Evolutionary conservation across 2,329 filamentous ascomycete species (phyloP).

Genomic region (Pseudogymnoascus sp.): DNA sequence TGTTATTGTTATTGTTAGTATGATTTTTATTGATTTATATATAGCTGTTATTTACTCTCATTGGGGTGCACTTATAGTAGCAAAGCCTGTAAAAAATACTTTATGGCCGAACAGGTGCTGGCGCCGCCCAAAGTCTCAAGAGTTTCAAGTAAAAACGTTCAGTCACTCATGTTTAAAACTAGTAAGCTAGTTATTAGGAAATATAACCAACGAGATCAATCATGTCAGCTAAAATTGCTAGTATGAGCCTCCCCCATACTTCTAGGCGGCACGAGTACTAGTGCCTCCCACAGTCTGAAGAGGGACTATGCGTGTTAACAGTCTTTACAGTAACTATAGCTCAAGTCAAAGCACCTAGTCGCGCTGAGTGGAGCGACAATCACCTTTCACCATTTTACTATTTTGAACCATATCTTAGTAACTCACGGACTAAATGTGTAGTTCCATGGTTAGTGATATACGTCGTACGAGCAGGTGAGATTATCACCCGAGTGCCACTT

Average conservation of each 20-base stretch:
- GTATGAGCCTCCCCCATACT: background rate
- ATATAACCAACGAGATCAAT: background rate
- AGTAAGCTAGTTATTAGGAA: no score
- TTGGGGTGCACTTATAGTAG: no score
- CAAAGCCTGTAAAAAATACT: no score
- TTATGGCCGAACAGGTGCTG: no score
- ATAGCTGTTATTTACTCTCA: background rate
- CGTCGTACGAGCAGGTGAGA: background rate
- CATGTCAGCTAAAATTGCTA: background rate
- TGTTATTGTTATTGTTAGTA: background rate
- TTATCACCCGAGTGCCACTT: background rate
- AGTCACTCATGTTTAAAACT: no score
- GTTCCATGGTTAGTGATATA: background rate
- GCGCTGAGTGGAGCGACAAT: background rate
- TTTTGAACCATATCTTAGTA: background rate
- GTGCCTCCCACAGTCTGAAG: no score
- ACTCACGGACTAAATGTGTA: background rate
- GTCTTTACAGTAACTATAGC: no score
- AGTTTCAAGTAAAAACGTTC: no score
- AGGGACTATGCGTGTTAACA: no score
- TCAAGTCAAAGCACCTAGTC: no score
- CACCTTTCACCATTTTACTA: background rate
- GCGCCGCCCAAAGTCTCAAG: no score
- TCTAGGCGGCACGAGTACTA: no score
- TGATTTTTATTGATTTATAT: background rate